Evolutionary conservation across 148 eudicot genomes (phyloP).

Genomic region (Amaranthus palmeri): DNA sequence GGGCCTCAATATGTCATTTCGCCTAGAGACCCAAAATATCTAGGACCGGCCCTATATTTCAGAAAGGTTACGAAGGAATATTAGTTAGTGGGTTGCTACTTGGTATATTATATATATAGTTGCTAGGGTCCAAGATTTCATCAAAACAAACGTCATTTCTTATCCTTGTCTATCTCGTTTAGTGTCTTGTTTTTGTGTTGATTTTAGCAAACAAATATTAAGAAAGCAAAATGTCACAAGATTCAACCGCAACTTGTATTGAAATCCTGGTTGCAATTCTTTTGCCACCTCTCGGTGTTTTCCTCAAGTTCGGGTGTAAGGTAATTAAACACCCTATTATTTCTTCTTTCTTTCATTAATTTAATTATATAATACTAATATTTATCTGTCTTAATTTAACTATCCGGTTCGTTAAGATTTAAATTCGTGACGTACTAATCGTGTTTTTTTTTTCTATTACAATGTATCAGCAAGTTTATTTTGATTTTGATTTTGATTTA

Average conservation of each 20-base stretch:
- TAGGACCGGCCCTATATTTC: too few relatives aligned
- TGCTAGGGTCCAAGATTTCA: background rate
- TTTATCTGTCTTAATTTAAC: background rate
- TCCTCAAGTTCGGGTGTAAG: slow-evolving; percentile 34
- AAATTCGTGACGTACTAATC: too few relatives aligned
- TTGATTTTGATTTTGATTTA: too few relatives aligned
- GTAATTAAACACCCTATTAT: slow-evolving; percentile 2
- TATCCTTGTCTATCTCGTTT: background rate
- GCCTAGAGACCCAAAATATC: too few relatives aligned
- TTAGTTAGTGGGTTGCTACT: background rate
- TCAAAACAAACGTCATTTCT: background rate
- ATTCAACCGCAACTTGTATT: slow-evolving; percentile 25
- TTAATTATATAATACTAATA: background rate
- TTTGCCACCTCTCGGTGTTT: slow-evolving; percentile 48
- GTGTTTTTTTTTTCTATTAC: background rate
- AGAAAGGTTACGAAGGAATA: background rate
- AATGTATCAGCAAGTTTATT: too few relatives aligned
- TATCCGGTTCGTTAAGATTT: too few relatives aligned
- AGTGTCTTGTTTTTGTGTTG: background rate
- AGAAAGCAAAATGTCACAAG: slow-evolving; percentile 18
- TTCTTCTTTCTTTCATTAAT: background rate
- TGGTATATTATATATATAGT: background rate
- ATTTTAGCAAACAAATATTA: background rate
- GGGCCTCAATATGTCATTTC: too few relatives aligned
- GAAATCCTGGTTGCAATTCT: slow-evolving; percentile 40